phyloP scores from a whole-genome alignment of 495 filamentous ascomycete species.

The Evernia prunastri region DNA sequence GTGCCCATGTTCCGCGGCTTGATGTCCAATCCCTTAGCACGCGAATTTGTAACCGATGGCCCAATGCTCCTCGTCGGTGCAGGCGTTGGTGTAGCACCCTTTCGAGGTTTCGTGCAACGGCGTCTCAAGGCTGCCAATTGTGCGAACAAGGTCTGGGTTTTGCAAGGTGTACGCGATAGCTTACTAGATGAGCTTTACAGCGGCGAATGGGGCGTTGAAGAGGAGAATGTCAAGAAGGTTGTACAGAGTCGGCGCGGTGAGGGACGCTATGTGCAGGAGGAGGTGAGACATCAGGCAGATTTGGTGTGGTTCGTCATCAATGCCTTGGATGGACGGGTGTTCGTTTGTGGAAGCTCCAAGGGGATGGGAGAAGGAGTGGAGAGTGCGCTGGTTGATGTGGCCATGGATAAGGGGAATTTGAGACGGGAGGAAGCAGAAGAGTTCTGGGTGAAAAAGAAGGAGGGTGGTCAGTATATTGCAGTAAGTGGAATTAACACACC shows the following conservation, averaged over 20 bases:
- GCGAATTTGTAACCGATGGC: constrained; percentile 81
- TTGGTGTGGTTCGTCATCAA: constrained; percentile 97
- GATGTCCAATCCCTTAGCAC: constrained; percentile 95
- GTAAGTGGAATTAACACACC: constrained; percentile 45
- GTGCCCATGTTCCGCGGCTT: constrained; percentile 96
- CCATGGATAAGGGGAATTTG: constrained; percentile 72
- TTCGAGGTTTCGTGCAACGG: constrained; percentile 94
- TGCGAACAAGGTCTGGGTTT: constrained; percentile 98
- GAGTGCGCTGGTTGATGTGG: constrained; percentile 68
- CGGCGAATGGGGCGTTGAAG: constrained; percentile 92
- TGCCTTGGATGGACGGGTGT: constrained; percentile 83
- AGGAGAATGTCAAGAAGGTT: constrained; percentile 85
- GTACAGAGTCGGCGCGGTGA: constrained; percentile 77
- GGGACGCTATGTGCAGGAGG: constrained; percentile 80
- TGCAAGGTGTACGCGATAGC: constrained; percentile 92
- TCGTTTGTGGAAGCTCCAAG: constrained; percentile 88
- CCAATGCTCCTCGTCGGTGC: constrained; percentile 97
- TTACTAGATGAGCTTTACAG: constrained; percentile 91
- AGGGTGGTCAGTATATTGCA: constrained; percentile 79
- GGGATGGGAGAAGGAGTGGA: constrained; percentile 98
- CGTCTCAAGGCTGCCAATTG: constrained; percentile 93
- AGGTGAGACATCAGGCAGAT: constrained; percentile 80
- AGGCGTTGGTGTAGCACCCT: constrained; percentile 92
- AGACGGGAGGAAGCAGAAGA: constrained; percentile 62
- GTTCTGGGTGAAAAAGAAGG: constrained; percentile 79